These are phyloP conservation scores for Saccharomycopsis phalli DNA, from an alignment of 1,139 yeast species.

Conservation along the genomic window DNA sequence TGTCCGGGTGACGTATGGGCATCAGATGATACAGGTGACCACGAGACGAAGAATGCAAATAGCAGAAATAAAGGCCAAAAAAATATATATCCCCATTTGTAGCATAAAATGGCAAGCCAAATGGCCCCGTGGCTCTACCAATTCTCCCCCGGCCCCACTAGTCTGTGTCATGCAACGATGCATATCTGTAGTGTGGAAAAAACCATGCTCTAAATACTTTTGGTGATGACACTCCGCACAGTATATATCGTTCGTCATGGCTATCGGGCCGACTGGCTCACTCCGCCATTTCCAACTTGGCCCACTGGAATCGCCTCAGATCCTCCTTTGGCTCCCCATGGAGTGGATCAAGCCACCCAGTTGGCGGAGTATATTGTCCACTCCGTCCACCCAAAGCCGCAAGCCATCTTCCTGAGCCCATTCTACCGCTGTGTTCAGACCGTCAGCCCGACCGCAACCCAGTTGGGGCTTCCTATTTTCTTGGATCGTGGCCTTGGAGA, in stretches of 20 bases:
- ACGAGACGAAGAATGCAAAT: too few species aligned
- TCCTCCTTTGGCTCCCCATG: conserved; percentile 55
- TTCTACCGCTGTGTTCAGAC: conserved; percentile 55
- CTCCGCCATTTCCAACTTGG: conserved; percentile 54
- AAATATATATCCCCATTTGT: too few species aligned
- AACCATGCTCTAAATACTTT: not conserved
- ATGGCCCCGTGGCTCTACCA: too few species aligned
- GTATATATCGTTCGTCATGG: conserved; percentile 34
- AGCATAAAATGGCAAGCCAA: too few species aligned
- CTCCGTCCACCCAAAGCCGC: conserved; percentile 34
- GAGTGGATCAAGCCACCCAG: conserved; percentile 50
- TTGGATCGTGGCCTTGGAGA: conserved; percentile 54
- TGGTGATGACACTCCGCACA: conserved; percentile 16
- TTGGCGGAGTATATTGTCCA: conserved; percentile 33
- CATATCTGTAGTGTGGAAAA: not conserved
- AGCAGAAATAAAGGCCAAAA: too few species aligned
- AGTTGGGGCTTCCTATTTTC: conserved; percentile 34
- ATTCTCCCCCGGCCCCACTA: too few species aligned
- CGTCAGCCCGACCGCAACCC: conserved; percentile 40
- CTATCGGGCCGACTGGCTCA: conserved; percentile 52
- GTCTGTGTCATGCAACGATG: not conserved
- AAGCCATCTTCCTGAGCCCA: conserved; percentile 46
- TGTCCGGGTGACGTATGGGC: too few species aligned
- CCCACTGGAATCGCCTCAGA: conserved; percentile 61
- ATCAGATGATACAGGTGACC: too few species aligned